phyloP scores from a whole-genome alignment of 176 grass and related monocot species.

The Ensete ventricosum region DNA sequence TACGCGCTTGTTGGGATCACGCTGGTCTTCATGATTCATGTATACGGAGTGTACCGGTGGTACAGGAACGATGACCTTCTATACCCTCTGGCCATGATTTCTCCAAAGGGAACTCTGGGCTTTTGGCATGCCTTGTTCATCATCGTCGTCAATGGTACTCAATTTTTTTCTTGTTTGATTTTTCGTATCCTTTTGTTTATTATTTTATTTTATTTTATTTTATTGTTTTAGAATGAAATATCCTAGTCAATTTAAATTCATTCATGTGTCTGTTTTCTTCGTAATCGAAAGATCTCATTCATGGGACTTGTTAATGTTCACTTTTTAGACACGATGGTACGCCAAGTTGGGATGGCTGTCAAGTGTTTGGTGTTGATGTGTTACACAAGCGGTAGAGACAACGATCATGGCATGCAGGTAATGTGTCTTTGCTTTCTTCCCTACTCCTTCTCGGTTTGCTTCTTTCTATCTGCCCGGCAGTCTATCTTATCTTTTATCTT shows the following conservation, averaged over 20 bases:
- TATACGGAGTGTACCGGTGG: constrained; percentile 94
- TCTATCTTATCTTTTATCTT: not conserved
- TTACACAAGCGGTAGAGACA: constrained; percentile 75
- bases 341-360: constrained; percentile 74
- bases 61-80: constrained; percentile 78
- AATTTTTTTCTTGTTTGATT: not conserved
- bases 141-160: constrained; percentile 85
- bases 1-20: constrained; percentile 70
- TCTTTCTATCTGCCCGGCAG: no score
- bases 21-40: constrained; percentile 67
- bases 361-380: constrained; percentile 83
- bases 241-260: no score
- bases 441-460: no score
- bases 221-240: not conserved
- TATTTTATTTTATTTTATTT: not conserved
- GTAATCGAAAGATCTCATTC: not conserved
- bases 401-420: constrained; percentile 88
- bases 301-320: constrained; percentile 3
- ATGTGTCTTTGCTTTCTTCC: not conserved
- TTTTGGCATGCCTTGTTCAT: constrained; percentile 98
- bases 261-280: no score
- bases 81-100: constrained; percentile 78
- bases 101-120: constrained; percentile 78
- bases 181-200: not conserved
- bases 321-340: constrained; percentile 82